A percentile compares a stretch with the other conserved stretches of the same genome.
phyloP scores from a whole-genome alignment of 2,329 filamentous ascomycete species.

The Colletotrichum neosansevieriae region DNA sequence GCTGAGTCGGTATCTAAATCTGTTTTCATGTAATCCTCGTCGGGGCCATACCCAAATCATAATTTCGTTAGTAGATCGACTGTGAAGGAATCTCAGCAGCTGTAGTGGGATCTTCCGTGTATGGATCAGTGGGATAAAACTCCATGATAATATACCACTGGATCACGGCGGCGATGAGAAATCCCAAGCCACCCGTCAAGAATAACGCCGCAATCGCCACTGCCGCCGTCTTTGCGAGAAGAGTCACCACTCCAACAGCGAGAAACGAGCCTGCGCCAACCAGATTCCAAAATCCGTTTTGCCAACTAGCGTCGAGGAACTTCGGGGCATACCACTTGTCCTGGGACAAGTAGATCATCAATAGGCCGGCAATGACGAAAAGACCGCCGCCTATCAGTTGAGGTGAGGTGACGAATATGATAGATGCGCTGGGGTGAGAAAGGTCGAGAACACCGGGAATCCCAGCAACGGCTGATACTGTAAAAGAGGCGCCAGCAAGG shows the following conservation, averaged over 20 bases:
- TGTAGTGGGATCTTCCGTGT: constrained; percentile 4
- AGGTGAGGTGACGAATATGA: constrained; percentile 32
- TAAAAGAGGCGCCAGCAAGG: constrained; percentile 25
- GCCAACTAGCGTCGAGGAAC: constrained; percentile 33
- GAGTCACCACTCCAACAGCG: constrained; percentile 26
- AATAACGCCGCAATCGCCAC: constrained; percentile 21
- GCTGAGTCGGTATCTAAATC: constrained; percentile 29
- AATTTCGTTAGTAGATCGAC: constrained; percentile 32
- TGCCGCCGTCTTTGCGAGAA: constrained; percentile 12
- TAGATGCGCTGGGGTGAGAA: constrained; percentile 22
- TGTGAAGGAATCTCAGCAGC: constrained; percentile 32
- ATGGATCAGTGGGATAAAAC: constrained; percentile 31
- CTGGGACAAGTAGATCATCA: constrained; percentile 32
- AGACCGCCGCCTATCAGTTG: constrained; percentile 34
- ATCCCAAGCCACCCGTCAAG: constrained; percentile 26
- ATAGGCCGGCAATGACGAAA: constrained; percentile 26
- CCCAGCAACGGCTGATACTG: constrained; percentile 23
- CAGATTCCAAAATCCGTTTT: constrained; percentile 36
- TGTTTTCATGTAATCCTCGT: constrained; percentile 21
- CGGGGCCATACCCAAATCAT: neutral
- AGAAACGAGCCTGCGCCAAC: constrained; percentile 30
- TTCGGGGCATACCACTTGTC: constrained; percentile 32
- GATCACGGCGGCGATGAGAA: constrained; percentile 28
- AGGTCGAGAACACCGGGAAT: constrained; percentile 35
- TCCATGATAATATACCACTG: constrained; percentile 40